Percentiles rank a stretch among this genome's conserved stretches.
These are phyloP conservation scores for Drechmeria coniospora DNA, from an alignment of 2,329 filamentous ascomycete genomes.

Conservation along the genomic window DNA sequence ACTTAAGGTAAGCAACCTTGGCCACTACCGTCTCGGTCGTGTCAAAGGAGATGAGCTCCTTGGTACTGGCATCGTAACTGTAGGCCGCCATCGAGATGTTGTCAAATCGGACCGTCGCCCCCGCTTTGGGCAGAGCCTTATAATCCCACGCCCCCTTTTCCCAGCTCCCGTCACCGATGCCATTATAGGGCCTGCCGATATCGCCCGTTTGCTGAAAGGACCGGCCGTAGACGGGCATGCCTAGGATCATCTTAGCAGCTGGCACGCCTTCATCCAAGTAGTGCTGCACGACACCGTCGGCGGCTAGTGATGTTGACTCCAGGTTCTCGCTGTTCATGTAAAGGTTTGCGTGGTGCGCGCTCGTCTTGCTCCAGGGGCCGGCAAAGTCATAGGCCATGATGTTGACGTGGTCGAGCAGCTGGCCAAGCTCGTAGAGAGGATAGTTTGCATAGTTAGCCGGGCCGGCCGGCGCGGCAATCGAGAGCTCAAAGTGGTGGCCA, in stretches of 20 bases:
- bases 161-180: constrained; percentile 55
- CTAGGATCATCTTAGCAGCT: constrained; percentile 53
- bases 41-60: constrained; percentile 59
- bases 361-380: constrained; percentile 49
- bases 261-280: constrained; percentile 51
- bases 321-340: constrained; percentile 39
- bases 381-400: constrained; percentile 69
- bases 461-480: constrained; percentile 36
- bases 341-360: constrained; percentile 61
- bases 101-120: constrained; percentile 44
- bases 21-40: constrained; percentile 40
- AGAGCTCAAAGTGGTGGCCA: constrained; percentile 37
- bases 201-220: constrained; percentile 34
- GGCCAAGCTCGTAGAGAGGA: constrained; percentile 30
- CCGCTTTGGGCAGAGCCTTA: constrained; percentile 53
- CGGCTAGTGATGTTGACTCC: constrained; percentile 46
- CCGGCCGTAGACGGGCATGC: constrained; percentile 48
- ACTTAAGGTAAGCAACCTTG: constrained; percentile 53
- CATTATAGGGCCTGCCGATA: constrained; percentile 45
- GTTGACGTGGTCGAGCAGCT: constrained; percentile 40
- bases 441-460: constrained; percentile 32
- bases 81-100: constrained; percentile 45
- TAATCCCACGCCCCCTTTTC: constrained; percentile 69
- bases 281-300: constrained; percentile 45
- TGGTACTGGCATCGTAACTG: constrained; percentile 45